Conservation (phyloP, 164 flowering plant species). For the Piper longum region DNA sequence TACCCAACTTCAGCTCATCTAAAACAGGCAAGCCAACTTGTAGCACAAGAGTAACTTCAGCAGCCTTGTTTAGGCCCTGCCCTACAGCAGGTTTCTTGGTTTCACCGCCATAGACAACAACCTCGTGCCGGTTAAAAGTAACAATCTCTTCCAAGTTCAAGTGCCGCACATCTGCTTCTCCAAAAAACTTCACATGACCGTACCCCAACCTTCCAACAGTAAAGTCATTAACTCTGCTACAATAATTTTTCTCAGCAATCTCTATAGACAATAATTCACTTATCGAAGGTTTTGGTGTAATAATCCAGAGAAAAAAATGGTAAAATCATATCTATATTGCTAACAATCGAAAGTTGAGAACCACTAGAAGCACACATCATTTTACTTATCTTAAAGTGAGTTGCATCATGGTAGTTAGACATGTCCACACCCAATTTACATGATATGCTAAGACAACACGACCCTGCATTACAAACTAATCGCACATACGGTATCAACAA, state of each 20-base stretch:
- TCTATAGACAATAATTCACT: slow-evolving; percentile 39
- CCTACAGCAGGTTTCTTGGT: slow-evolving; percentile 63
- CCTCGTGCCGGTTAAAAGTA: slow-evolving; percentile 48
- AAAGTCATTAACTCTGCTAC: slow-evolving; percentile 51
- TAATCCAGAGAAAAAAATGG: slow-evolving; percentile 59
- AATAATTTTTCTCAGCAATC: slow-evolving; percentile 41
- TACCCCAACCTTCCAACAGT: slow-evolving; percentile 75
- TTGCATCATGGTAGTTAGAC: slow-evolving; percentile 2
- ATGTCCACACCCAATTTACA: slow-evolving; percentile 1
- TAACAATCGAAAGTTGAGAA: background rate
- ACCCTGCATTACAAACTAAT: slow-evolving; percentile 7
- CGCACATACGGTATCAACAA: background rate
- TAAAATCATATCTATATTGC: slow-evolving; percentile 13
- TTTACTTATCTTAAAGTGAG: slow-evolving; percentile 15
- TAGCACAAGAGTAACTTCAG: slow-evolving; percentile 68
- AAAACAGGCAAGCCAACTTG: slow-evolving; percentile 10
- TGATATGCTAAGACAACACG: slow-evolving; percentile 6
- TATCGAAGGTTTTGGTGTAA: slow-evolving; percentile 48
- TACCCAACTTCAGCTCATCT: slow-evolving; percentile 7
- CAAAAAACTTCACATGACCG: slow-evolving; percentile 65
- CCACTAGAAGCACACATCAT: slow-evolving; percentile 1
- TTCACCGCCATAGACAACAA: slow-evolving; percentile 75
- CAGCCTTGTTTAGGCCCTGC: slow-evolving; percentile 78
- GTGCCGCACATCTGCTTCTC: slow-evolving; percentile 75
- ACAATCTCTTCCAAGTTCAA: slow-evolving; percentile 60